These are phyloP conservation scores for Anisodus acutangulus DNA, from an alignment of 257 asterid genomes.

Conservation along the genomic window DNA sequence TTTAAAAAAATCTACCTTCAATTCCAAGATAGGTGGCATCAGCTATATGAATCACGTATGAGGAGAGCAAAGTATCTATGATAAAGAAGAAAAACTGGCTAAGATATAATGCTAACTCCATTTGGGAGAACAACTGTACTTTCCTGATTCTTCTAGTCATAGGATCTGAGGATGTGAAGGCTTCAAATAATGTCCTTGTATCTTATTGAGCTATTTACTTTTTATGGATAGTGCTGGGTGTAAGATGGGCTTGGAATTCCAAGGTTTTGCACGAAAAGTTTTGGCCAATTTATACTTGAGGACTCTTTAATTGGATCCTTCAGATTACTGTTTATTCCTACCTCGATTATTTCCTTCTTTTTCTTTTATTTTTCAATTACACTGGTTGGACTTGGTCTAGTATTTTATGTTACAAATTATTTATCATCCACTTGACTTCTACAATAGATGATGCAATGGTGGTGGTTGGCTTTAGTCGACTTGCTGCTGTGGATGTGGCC, in stretches of 20 bases:
- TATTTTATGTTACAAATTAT: not conserved
- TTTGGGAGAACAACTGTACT: not conserved
- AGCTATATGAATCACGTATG: not conserved
- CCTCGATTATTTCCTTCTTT: not conserved
- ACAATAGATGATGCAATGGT: not conserved
- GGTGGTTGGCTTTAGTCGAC: not conserved
- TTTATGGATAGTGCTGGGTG: not conserved
- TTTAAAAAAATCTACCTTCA: not conserved
- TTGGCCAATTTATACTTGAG: not conserved
- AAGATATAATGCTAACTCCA: not conserved
- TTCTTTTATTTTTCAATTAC: not conserved
- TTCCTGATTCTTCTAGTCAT: not conserved
- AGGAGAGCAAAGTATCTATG: not conserved
- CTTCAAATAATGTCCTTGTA: not conserved
- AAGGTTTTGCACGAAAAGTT: not conserved
- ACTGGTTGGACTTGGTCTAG: not conserved
- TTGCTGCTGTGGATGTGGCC: slow-evolving; percentile 2
- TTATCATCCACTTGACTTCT: not conserved
- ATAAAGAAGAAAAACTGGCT: not conserved
- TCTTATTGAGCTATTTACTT: not conserved
- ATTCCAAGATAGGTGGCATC: not conserved
- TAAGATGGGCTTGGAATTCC: not conserved
- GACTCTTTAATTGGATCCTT: slow-evolving; percentile 18
- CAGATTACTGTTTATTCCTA: slow-evolving; percentile 1
- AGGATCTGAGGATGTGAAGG: slow-evolving; percentile 14